Evolutionary conservation across 768 basidiomycete genomes (phyloP), one percentile per base, ranked within the genome.

Genomic region (Mycena amicta): DNA sequence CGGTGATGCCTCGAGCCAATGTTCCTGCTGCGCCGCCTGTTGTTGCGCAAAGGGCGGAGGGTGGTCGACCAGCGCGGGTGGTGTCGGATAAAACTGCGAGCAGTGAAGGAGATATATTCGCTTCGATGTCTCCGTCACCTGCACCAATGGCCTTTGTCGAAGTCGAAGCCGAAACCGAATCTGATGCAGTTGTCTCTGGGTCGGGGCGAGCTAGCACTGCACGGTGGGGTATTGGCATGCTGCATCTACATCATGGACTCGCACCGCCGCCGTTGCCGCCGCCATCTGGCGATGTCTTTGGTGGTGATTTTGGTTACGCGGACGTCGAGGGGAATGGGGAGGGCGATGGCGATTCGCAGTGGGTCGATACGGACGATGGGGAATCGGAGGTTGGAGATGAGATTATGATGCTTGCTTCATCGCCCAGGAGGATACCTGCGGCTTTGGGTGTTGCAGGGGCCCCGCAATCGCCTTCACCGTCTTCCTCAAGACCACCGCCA

Each of bases 281-380:
- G 25, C 23, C 28, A 50, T 3, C 22, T 13, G 39, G 31, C 27
- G 30, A 43, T n/a, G 40, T 46, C 33, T 47, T 50, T 22, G 30
- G 53, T 45, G 50, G 39, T 52, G n/a, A 15, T 13, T n/a, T n/a
- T n/a, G n/a, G n/a, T n/a, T n/a, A n/a, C n/a, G n/a, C n/a, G n/a
- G n/a, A n/a, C n/a, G n/a, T n/a, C n/a, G n/a, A n/a, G n/a, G n/a
- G n/a, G n/a, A n/a, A n/a, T n/a, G 28, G 30, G 6, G 50, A 30
- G 1, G 47, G 41, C 46, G 61, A 63, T 11, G 54, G 51, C 12
- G 61, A 63, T 30, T 49, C 47, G 26, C 22, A 16, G 40, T 63
- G 61, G 61, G 61, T 63, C 31, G 61, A 63, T 53, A 63, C 61
- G n/a, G 63, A 63, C 50, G 64, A 62, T 5, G 64, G 57, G 11